phyloP scores from a whole-genome alignment of 306 rosid species.

The Cercis canadensis region DNA sequence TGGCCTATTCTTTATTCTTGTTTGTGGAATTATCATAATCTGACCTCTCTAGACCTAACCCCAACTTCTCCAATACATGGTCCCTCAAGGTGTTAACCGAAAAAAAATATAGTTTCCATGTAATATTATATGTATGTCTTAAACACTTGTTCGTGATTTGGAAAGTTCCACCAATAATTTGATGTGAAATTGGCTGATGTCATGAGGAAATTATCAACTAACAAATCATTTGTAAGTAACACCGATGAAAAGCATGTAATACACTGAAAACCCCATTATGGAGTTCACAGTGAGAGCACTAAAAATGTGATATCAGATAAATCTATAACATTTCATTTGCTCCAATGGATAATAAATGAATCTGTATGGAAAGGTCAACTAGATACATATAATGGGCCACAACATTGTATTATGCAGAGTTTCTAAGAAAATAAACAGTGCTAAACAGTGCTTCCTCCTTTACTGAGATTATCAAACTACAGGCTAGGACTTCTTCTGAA shows the following conservation, averaged over 20 bases:
- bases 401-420: not conserved
- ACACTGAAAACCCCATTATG: conserved; percentile 35
- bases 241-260: conserved; percentile 12
- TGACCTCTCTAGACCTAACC: conserved; percentile 40
- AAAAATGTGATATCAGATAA: conserved; percentile 28
- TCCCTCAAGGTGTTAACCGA: conserved; percentile 16
- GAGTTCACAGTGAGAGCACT: conserved; percentile 48
- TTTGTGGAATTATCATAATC: conserved; percentile 26
- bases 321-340: conserved; percentile 22
- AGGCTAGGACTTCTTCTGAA: conserved; percentile 23
- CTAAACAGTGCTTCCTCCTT: conserved; percentile 21
- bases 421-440: not conserved
- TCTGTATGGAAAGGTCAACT: conserved; percentile 37
- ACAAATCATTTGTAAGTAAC: conserved; percentile 21
- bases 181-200: conserved; percentile 43
- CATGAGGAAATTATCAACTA: conserved; percentile 26
- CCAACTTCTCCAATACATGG: conserved; percentile 27
- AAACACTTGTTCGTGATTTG: conserved; percentile 26
- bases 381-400: conserved; percentile 21
- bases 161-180: conserved; percentile 45
- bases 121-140: not conserved
- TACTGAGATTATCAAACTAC: conserved; percentile 9
- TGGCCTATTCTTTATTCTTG: conserved; percentile 31
- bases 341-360: conserved; percentile 17
- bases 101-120: not conserved